phyloP scores from a whole-genome alignment of 2,329 filamentous ascomycete species.

The Arthrobotrys musiformis region DNA sequence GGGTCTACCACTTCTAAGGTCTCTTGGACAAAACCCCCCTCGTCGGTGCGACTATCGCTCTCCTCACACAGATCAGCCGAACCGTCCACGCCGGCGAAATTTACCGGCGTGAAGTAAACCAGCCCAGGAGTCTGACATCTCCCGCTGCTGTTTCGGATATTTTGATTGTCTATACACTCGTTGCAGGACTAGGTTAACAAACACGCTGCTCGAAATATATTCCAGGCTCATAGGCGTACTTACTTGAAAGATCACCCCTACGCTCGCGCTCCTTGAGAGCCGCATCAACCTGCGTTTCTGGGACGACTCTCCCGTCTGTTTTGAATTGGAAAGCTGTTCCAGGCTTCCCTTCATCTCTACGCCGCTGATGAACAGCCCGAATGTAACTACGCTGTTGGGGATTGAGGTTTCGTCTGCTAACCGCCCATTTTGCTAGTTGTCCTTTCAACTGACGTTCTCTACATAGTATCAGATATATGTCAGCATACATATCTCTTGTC shows the following conservation, averaged over 20 bases:
- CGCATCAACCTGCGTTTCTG: not conserved
- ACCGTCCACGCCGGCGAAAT: not conserved
- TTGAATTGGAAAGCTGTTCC: not conserved
- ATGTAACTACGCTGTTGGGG: not conserved
- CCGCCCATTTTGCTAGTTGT: not conserved
- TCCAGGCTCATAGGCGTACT: not conserved
- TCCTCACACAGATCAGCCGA: not conserved
- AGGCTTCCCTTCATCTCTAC: not conserved
- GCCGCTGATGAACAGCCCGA: not conserved
- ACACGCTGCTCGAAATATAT: too few species aligned
- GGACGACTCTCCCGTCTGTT: not conserved
- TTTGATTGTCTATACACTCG: not conserved
- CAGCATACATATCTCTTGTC: not conserved
- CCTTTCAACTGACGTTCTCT: not conserved
- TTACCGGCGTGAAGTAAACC: not conserved
- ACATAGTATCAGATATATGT: not conserved
- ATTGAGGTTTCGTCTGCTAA: constrained; percentile 4
- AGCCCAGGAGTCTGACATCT: not conserved
- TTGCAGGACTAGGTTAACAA: too few species aligned
- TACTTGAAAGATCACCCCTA: not conserved
- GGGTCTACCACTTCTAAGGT: too few species aligned
- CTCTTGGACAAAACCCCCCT: too few species aligned
- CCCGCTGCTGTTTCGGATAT: too few species aligned
- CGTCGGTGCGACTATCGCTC: not conserved
- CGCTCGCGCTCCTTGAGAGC: not conserved